Base-by-base conservation (phyloP, 1,284 basidiomycete species). In the Leucoagaricus sp. region DNA sequence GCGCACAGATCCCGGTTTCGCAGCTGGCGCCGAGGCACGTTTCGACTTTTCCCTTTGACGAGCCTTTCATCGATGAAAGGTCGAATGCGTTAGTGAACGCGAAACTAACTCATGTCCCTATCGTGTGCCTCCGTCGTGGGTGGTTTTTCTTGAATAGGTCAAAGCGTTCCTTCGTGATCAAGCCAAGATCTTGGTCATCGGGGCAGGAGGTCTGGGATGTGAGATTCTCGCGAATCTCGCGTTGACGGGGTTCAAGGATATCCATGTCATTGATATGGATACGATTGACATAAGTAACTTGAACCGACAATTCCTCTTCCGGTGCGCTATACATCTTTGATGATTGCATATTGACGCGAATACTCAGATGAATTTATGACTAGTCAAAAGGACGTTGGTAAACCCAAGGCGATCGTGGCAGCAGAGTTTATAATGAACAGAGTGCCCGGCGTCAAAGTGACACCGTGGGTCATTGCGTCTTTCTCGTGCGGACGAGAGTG, bases 221-320 rank as follows among this genome's bases (percentile, higher is more conserved):
- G 94, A 97, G 79, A 96, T 97, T 65, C 80, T 97, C 34, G 91
- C 94, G 61, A 96, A 97, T 73, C 83, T 97, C 49, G 94, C 95
- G 23, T 75, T 98, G 61, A 89, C 93, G 52, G 97, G 97, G 19
- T 57, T 99, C 84, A 91, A 90, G 69, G 91, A 99, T 68, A 97
- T 99, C 61, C 94, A 99, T 77, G 95, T 99, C 63, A 99, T 99
- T 69, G 97, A 99, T 78, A 99, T 99, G 96, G 97, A 99, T 78
- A 98, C 96, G 4, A 99, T 99, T 71, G 97, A 99, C 72, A 93
- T 99, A 66, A 97, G 94, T 67, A 99, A 99, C 69, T 81, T 99
- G 64, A 99, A 99, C 74, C 85, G 97, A 45, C 97, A 99, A 73
- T 99, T 99, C 72, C 79, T 99, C 44, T 99, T 99, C 78, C 84